Evolutionary conservation across 805 yeast species (phyloP).

Genomic region (Saturnispora mendoncae): DNA sequence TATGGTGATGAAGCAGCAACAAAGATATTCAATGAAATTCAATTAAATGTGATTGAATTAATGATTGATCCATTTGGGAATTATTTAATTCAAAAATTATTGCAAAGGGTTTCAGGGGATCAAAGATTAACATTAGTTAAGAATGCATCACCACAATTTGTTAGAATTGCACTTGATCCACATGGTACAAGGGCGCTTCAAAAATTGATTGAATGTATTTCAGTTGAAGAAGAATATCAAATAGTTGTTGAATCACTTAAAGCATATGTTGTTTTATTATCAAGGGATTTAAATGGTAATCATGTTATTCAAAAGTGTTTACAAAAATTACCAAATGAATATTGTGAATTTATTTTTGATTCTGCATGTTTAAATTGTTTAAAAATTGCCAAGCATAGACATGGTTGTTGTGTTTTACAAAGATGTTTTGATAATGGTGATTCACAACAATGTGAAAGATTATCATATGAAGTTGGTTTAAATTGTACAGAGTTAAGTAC

Average conservation of each 20-base stretch:
- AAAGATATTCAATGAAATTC: slow-evolving; percentile 73
- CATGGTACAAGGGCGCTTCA: slow-evolving; percentile 97
- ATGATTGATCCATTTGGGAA: slow-evolving; percentile 98
- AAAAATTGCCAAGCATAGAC: slow-evolving; percentile 88
- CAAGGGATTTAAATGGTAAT: slow-evolving; percentile 90
- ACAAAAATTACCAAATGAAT: slow-evolving; percentile 56
- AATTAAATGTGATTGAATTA: slow-evolving; percentile 67
- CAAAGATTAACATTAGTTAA: slow-evolving; percentile 64
- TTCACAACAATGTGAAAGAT: slow-evolving; percentile 52
- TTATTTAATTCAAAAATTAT: slow-evolving; percentile 80
- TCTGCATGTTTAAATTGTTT: slow-evolving; percentile 67
- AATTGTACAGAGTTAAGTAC: slow-evolving; percentile 62
- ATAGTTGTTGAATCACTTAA: slow-evolving; percentile 32
- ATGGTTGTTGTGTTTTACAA: slow-evolving; percentile 95
- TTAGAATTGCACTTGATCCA: slow-evolving; percentile 78
- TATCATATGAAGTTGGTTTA: slow-evolving; percentile 60
- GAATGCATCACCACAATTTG: slow-evolving; percentile 64
- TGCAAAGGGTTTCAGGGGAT: slow-evolving; percentile 62
- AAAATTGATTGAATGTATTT: slow-evolving; percentile 76
- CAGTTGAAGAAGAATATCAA: slow-evolving; percentile 60
- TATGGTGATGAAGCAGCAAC: slow-evolving; percentile 56
- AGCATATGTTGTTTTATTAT: slow-evolving; percentile 66
- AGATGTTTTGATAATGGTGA: slow-evolving; percentile 90
- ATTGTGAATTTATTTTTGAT: slow-evolving; percentile 82
- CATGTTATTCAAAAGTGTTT: slow-evolving; percentile 93